These are phyloP conservation scores for Leccinum subgranulosum DNA, from an alignment of 768 basidiomycete genomes.

Conservation along the genomic window DNA sequence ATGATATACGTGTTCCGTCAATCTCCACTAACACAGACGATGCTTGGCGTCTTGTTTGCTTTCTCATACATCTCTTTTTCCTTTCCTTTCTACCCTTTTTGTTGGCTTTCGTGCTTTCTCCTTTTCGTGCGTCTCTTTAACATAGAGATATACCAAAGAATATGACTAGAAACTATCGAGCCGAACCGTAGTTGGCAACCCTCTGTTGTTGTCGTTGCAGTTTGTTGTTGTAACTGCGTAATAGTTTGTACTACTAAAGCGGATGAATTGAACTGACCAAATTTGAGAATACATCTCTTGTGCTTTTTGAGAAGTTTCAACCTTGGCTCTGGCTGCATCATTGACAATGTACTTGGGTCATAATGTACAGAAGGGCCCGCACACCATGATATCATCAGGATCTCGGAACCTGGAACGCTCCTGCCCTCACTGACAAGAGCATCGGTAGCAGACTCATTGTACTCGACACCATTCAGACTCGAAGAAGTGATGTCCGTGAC, in stretches of 20 bases:
- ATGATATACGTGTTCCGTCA: not conserved
- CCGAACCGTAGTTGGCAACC: not conserved
- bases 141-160: conserved; percentile 26
- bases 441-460: conserved; percentile 38
- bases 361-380: conserved; percentile 43
- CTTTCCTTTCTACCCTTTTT: not conserved
- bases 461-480: conserved; percentile 38
- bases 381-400: conserved; percentile 50
- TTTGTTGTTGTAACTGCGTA: not conserved
- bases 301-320: too few species aligned
- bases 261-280: not conserved
- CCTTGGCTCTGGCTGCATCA: conserved; percentile 6
- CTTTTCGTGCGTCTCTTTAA: conserved; percentile 1
- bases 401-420: conserved; percentile 36
- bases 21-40: conserved; percentile 7
- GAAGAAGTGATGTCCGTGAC: conserved; percentile 38
- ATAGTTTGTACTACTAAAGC: not conserved
- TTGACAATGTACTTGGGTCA: conserved; percentile 36
- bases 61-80: not conserved
- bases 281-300: too few species aligned
- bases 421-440: conserved; percentile 41
- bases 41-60: conserved; percentile 1
- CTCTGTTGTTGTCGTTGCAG: not conserved
- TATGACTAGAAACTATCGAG: conserved; percentile 12
- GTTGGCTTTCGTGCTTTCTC: not conserved